Base-by-base conservation (phyloP, 257 asterid species). In the Avicennia marina region DNA sequence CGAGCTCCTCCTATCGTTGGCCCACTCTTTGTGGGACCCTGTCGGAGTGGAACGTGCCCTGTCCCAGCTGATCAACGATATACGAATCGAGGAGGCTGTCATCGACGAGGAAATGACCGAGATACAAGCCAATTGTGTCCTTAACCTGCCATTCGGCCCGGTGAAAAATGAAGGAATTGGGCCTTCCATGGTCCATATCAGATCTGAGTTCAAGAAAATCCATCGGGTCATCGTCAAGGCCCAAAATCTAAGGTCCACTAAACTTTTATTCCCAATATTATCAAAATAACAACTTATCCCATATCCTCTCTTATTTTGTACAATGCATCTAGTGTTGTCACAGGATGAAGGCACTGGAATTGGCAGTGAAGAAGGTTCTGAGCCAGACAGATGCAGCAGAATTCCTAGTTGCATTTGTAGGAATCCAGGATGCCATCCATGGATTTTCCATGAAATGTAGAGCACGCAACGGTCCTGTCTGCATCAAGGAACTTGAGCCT, bases 51-150 rank as follows among this genome's bases (percentile, higher is more conserved):
- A 77, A 2, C 72, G 73, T 16, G 77, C 81, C 60, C 29, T 88
- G 34, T 50, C 84, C 16, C 94, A 75, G 52, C 65, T 85, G 67
- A 65, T 80, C 67, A 78, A 77, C 12, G 95, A 88, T 36, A 41
- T 83, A 7, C 82, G 90, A 0, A 81, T 75, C n/a, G 98, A 91
- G 47, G 98, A 91, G 70, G 84, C 89, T 2, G 94, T 91, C 31
- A 91, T 91, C 22, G 90, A 88, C 39, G 95, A 81, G 54, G 95
- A 91, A 58, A 83, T 88, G 89, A 63, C 85, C 1, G 98, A 91
- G 73, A 72, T 86, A 60, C 95, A 91, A 59, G 72, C 98, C 7
- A 85, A 72, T 31, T 88, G 95, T 43, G 77, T 86, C 16, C 82
- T 89, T 13, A 72, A 82, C 56, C 72, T 91, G 4, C 95, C 95